These are phyloP conservation scores for Phaeosphaeria sp. DNA, from an alignment of 2,329 filamentous ascomycete genomes.

Conservation along the genomic window DNA sequence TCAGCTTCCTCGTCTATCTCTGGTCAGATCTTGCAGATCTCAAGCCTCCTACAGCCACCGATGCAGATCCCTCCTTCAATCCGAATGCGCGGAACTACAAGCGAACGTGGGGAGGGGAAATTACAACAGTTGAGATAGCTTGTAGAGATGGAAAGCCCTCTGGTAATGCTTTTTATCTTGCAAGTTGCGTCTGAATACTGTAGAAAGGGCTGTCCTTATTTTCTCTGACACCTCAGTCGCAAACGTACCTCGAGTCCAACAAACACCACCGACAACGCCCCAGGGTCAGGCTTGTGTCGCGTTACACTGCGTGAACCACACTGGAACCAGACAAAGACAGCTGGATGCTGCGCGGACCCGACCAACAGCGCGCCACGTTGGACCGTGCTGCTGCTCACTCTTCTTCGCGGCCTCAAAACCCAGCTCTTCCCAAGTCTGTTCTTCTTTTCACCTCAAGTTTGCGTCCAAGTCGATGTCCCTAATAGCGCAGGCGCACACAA, in stretches of 20 bases:
- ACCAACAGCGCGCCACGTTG: not conserved
- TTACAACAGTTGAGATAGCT: not conserved
- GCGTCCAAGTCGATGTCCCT: not conserved
- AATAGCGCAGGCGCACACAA: not conserved
- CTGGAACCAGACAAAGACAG: too few species aligned
- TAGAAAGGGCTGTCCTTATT: not conserved
- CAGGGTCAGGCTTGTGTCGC: not conserved
- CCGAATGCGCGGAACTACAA: not conserved
- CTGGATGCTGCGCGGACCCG: not conserved
- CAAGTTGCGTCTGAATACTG: not conserved
- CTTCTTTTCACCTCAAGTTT: not conserved
- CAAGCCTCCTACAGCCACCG: not conserved
- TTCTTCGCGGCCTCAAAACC: not conserved
- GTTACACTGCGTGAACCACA: not conserved
- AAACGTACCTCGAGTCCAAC: not conserved
- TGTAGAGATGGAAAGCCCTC: not conserved
- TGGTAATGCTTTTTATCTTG: not conserved
- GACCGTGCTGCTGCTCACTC: not conserved
- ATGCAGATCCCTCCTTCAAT: not conserved
- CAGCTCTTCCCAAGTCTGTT: not conserved
- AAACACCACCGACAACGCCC: not conserved
- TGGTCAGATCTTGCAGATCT: not conserved
- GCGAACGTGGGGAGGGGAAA: not conserved
- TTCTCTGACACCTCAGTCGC: not conserved
- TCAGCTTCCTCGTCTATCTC: slow-evolving; percentile 3